These are phyloP conservation scores for Macrotyloma uniflorum DNA, from an alignment of 306 rosid genomes.

Conservation along the genomic window DNA sequence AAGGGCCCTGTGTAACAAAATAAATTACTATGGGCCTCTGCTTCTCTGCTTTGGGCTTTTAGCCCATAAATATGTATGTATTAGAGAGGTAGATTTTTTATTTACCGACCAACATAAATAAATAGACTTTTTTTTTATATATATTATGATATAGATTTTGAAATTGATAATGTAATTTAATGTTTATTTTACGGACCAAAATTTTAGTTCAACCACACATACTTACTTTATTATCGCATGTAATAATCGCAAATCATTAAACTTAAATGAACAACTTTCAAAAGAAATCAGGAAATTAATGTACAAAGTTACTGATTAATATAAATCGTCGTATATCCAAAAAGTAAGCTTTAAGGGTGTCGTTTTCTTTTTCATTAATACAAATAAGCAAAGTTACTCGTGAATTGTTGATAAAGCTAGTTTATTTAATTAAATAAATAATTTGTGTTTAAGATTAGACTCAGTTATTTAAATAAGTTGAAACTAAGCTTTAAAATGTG, in stretches of 20 bases:
- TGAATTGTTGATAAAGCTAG: too few species aligned
- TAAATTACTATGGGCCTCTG: neutral
- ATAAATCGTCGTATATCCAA: neutral
- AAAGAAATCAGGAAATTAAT: neutral
- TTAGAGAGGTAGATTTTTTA: neutral
- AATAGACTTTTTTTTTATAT: neutral
- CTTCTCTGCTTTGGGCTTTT: conserved; percentile 5
- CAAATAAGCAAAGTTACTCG: too few species aligned
- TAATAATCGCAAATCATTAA: neutral
- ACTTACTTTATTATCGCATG: neutral
- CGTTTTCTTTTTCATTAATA: neutral
- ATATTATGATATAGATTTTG: neutral
- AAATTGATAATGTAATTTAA: neutral
- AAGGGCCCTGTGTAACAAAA: neutral
- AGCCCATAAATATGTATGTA: neutral
- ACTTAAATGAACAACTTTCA: neutral
- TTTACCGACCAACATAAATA: neutral
- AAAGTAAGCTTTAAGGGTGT: neutral
- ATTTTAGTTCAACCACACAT: neutral
- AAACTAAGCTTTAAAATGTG: too few species aligned
- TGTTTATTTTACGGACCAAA: neutral
- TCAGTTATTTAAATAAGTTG: too few species aligned
- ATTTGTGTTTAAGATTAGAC: too few species aligned
- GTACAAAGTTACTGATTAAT: neutral
- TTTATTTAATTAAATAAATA: too few species aligned